phyloP scores from a whole-genome alignment of 1,139 yeast species.

The Suhomyces atakaporum region DNA sequence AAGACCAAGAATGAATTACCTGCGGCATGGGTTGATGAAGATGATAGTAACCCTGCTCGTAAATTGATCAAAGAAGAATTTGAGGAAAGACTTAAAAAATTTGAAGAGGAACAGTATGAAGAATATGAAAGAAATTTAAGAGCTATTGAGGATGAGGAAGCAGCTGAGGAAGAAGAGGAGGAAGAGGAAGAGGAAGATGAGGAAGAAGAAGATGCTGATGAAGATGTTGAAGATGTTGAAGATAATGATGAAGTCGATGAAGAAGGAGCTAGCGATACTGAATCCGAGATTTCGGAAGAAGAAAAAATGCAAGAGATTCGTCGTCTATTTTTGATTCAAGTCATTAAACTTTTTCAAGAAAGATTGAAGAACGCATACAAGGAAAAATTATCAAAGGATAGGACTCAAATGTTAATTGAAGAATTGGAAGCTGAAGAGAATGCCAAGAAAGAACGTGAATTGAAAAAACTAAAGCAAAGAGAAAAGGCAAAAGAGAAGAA shows the following conservation, averaged over 20 bases:
- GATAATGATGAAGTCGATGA: slow-evolving; percentile 30
- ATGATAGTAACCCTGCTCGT: slow-evolving; percentile 14
- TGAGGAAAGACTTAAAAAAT: not conserved
- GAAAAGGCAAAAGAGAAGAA: slow-evolving; percentile 82
- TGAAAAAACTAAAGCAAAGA: slow-evolving; percentile 68
- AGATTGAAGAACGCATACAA: slow-evolving; percentile 72
- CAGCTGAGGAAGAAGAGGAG: slow-evolving; percentile 27
- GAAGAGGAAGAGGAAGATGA: slow-evolving; percentile 30
- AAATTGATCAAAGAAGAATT: not conserved
- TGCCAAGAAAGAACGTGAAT: slow-evolving; percentile 68
- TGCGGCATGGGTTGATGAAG: slow-evolving; percentile 29
- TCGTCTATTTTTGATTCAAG: slow-evolving; percentile 71
- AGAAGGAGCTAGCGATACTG: slow-evolving; percentile 36
- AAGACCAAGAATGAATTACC: slow-evolving; percentile 7
- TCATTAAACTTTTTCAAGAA: slow-evolving; percentile 72
- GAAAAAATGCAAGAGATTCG: slow-evolving; percentile 76
- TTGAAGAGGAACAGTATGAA: no score
- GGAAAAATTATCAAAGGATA: slow-evolving; percentile 71
- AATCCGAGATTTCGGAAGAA: slow-evolving; percentile 56
- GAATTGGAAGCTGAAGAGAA: slow-evolving; percentile 80
- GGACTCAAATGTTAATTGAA: slow-evolving; percentile 69
- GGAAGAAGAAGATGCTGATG: slow-evolving; percentile 30
- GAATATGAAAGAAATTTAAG: not conserved
- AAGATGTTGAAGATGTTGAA: slow-evolving; percentile 35
- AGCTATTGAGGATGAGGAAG: slow-evolving; percentile 17